These are phyloP conservation scores for Colletotrichum musae DNA, from an alignment of 2,329 filamentous ascomycete species.

Conservation along the genomic window DNA sequence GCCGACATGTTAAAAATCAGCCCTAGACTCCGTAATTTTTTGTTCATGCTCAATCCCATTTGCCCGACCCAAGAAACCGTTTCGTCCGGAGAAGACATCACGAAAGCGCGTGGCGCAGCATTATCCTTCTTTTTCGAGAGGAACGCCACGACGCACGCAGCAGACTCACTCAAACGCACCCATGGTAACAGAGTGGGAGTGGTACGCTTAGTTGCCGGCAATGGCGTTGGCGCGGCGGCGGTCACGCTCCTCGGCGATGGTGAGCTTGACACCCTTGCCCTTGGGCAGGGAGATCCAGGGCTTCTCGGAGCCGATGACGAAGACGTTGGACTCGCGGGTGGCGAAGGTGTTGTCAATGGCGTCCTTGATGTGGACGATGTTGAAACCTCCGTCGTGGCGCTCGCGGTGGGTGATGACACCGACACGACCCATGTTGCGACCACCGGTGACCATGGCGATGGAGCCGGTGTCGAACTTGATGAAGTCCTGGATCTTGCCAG, in stretches of 20 bases:
- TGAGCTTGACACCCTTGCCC: constrained; percentile 99
- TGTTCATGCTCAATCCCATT: constrained; percentile 42
- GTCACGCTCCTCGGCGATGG: constrained; percentile 99
- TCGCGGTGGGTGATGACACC: constrained; percentile 99
- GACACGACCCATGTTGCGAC: constrained; percentile 99
- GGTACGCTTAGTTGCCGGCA: constrained; percentile 63
- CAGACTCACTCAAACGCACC: constrained; percentile 31
- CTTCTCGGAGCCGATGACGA: constrained; percentile 98
- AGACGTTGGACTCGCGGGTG: constrained; percentile 99
- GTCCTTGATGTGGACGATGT: constrained; percentile 99
- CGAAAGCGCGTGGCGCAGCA: constrained; percentile 21
- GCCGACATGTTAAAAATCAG: constrained; percentile 44
- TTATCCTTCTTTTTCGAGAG: not conserved
- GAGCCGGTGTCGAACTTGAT: constrained; percentile 99
- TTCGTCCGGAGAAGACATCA: constrained; percentile 38
- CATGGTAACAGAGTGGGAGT: constrained; percentile 22
- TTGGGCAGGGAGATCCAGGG: constrained; percentile 99
- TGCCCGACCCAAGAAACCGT: constrained; percentile 39
- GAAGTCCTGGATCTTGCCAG: constrained; percentile 98
- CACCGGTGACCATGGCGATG: constrained; percentile 98
- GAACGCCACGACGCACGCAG: constrained; percentile 11
- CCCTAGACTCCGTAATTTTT: constrained; percentile 43
- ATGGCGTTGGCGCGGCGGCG: constrained; percentile 82
- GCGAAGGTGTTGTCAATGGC: constrained; percentile 99
- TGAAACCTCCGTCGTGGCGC: constrained; percentile 99